Evolutionary conservation across 2,329 filamentous ascomycete genomes (phyloP).

Genomic region (Pestalotiopsis sp.): DNA sequence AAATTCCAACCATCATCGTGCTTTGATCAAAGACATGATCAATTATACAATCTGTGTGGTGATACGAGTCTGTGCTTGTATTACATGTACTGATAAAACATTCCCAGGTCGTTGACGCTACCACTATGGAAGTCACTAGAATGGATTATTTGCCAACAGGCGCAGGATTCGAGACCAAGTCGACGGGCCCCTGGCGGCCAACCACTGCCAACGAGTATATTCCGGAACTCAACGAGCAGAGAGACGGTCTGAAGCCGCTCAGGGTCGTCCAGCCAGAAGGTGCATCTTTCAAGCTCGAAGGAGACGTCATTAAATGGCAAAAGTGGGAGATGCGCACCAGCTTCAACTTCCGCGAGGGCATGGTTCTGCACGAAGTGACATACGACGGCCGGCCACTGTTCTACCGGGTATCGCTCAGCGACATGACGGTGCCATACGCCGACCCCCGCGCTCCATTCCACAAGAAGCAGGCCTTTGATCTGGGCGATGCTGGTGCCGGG

Average conservation of each 20-base stretch:
- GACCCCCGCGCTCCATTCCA: constrained; percentile 65
- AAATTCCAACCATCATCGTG: not conserved
- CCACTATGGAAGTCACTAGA: constrained; percentile 1
- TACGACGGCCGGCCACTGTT: constrained; percentile 63
- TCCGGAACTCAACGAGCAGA: constrained; percentile 6
- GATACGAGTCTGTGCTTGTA: not conserved
- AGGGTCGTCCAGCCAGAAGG: constrained; percentile 66
- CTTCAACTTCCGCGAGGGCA: constrained; percentile 64
- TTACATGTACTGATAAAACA: not conserved
- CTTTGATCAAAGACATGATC: not conserved
- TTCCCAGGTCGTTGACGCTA: not conserved
- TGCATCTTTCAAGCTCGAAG: constrained; percentile 32
- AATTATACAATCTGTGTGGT: not conserved
- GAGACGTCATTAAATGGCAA: constrained; percentile 35
- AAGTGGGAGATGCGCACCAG: constrained; percentile 63
- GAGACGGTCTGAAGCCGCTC: constrained; percentile 65
- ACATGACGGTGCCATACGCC: constrained; percentile 66
- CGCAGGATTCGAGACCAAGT: not conserved
- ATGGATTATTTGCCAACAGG: constrained; percentile 9
- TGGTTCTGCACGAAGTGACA: constrained; percentile 62
- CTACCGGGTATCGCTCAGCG: constrained; percentile 61
- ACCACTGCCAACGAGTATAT: constrained; percentile 7
- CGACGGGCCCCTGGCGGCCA: constrained; percentile 1
- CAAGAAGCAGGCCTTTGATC: constrained; percentile 70
- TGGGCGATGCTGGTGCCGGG: constrained; percentile 68